These are phyloP conservation scores for Pouteria campechiana DNA, from an alignment of 179 eudicot genomes.

Conservation along the genomic window DNA sequence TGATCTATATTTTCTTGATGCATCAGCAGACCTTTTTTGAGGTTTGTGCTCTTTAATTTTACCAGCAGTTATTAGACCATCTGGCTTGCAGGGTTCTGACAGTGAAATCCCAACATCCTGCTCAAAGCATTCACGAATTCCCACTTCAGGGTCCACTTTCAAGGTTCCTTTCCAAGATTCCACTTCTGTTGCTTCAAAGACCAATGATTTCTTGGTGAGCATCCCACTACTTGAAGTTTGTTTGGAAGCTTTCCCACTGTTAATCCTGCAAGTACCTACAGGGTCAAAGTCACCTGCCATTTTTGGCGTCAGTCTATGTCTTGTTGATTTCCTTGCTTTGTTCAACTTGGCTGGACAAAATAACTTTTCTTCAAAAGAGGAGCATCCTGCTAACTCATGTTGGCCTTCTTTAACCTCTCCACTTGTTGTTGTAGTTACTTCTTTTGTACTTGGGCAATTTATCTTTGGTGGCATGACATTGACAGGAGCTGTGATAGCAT, in stretches of 20 bases:
- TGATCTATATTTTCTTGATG: constrained; percentile 19
- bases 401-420: constrained; percentile 23
- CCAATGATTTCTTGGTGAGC: constrained; percentile 14
- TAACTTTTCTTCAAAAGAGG: constrained; percentile 17
- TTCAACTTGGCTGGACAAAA: constrained; percentile 16
- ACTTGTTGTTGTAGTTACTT: no score
- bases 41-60: constrained; percentile 19
- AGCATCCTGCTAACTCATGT: constrained; percentile 15
- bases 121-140: constrained; percentile 12
- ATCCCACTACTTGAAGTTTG: constrained; percentile 32
- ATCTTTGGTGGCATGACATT: no score
- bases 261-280: constrained; percentile 15
- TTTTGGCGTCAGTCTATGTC: constrained; percentile 19
- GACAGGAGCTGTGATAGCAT: no score
- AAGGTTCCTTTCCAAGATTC: constrained; percentile 12
- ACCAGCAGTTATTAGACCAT: constrained; percentile 15
- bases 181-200: constrained; percentile 6
- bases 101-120: constrained; percentile 15
- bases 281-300: constrained; percentile 13
- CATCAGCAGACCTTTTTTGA: constrained; percentile 31
- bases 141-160: constrained; percentile 14
- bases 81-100: constrained; percentile 13
- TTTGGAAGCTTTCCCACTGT: constrained; percentile 15
- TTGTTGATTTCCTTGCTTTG: constrained; percentile 13
- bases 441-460: no score